phyloP scores from a whole-genome alignment of 2,329 filamentous ascomycete genomes.

The Ceratocystis colombiana region DNA sequence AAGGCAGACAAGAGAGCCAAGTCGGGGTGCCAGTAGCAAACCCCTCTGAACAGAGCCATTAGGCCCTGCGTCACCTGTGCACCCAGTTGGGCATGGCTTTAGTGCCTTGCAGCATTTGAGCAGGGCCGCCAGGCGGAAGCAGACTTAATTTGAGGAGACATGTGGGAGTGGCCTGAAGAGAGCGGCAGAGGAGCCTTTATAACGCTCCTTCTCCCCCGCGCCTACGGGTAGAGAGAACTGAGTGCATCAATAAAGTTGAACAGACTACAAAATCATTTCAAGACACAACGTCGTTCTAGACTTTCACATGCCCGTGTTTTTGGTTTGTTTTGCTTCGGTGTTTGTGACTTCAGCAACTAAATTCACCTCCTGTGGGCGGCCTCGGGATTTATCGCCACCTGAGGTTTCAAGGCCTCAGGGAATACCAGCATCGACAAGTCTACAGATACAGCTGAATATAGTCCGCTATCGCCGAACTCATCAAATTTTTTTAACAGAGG shows the following conservation, averaged over 20 bases:
- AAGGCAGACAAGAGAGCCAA: background rate
- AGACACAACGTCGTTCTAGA: slow-evolving; percentile 1
- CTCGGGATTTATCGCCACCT: slow-evolving; percentile 15
- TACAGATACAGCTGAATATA: background rate
- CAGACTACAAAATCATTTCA: background rate
- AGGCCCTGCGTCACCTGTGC: background rate
- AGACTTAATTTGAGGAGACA: background rate
- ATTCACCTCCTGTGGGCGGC: background rate
- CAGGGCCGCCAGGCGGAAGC: background rate
- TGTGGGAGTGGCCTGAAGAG: background rate
- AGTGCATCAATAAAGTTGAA: background rate
- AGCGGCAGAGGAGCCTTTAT: background rate
- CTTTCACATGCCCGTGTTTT: background rate
- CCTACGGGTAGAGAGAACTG: too few relatives aligned
- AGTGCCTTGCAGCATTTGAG: background rate
- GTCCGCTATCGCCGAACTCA: background rate
- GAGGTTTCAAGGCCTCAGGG: background rate
- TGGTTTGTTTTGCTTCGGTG: background rate
- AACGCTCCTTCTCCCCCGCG: background rate
- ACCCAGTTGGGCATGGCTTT: background rate
- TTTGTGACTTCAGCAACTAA: background rate
- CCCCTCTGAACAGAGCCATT: background rate
- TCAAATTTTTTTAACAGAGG: background rate
- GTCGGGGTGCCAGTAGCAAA: slow-evolving; percentile 4
- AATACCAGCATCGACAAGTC: background rate